Evolutionary conservation across 2,329 filamentous ascomycete genomes (phyloP).

Genomic region (Aureobasidium zeae): DNA sequence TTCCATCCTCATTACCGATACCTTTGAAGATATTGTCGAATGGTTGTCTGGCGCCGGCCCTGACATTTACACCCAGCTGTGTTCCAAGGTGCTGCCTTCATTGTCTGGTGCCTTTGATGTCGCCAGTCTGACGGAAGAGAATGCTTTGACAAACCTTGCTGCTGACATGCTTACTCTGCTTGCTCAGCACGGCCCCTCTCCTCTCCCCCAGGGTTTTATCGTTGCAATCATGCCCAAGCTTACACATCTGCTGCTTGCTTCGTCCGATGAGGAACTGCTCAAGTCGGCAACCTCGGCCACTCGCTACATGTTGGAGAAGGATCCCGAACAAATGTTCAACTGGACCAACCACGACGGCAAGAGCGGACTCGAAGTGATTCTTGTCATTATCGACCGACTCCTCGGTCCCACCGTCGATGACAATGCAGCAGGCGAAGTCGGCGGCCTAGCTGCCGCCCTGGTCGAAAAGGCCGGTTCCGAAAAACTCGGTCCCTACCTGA

Average conservation of each 20-base stretch:
- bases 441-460: constrained; percentile 83
- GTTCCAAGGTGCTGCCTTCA: constrained; percentile 76
- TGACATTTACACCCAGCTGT: constrained; percentile 67
- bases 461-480: constrained; percentile 93
- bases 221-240: constrained; percentile 79
- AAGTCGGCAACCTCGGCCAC: constrained; percentile 77
- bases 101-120: constrained; percentile 85
- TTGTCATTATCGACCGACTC: constrained; percentile 86
- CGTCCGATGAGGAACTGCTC: constrained; percentile 78
- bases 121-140: constrained; percentile 73
- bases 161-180: constrained; percentile 75
- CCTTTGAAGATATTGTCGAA: constrained; percentile 78
- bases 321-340: constrained; percentile 77
- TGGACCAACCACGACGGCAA: constrained; percentile 75
- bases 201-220: constrained; percentile 79
- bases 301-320: constrained; percentile 82
- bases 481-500: constrained; percentile 78
- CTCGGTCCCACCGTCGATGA: constrained; percentile 79
- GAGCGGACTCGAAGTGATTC: constrained; percentile 75
- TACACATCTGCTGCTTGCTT: constrained; percentile 69
- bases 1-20: constrained; percentile 75
- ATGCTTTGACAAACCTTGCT: constrained; percentile 75
- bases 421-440: constrained; percentile 90
- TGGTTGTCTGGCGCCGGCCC: constrained; percentile 54
- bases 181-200: constrained; percentile 71